A percentile compares a stretch with the other conserved stretches of the same genome.
phyloP scores from a whole-genome alignment of 331 rosid genomes.

The Malus hybrid region DNA sequence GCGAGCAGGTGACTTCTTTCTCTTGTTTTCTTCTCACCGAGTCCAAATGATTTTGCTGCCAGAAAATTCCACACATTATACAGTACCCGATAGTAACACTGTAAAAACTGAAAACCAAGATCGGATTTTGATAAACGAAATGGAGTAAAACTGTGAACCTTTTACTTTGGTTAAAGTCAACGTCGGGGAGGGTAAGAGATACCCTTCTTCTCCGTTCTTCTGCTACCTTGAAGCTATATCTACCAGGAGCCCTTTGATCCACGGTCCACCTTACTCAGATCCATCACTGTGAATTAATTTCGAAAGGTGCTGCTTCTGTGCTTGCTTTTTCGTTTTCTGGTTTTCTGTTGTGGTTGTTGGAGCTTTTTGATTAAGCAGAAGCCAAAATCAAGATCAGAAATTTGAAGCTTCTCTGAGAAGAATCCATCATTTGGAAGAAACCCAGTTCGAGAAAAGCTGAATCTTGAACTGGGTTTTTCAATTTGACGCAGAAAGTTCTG shows the following conservation, averaged over 20 bases:
- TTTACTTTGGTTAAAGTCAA: slow-evolving; percentile 13
- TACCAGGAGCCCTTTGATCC: neutral
- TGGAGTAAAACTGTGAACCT: neutral
- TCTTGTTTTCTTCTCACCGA: neutral
- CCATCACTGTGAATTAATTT: neutral
- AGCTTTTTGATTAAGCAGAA: neutral
- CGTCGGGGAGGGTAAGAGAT: neutral
- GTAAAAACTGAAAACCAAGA: neutral
- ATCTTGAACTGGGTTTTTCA: slow-evolving; percentile 1
- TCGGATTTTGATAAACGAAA: neutral
- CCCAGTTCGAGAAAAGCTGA: neutral
- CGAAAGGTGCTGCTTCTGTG: neutral
- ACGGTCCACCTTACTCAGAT: neutral
- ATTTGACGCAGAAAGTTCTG: too few species aligned
- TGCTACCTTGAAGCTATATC: neutral
- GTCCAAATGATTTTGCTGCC: neutral
- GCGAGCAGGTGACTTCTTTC: neutral
- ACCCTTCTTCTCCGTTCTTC: neutral
- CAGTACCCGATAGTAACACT: neutral
- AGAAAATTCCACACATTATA: neutral
- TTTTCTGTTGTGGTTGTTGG: neutral
- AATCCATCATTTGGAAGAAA: neutral
- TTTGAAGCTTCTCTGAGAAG: neutral
- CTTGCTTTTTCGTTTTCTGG: neutral
- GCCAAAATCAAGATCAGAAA: slow-evolving; percentile 1